Evolutionary conservation across 345 rosid species (phyloP).

Genomic region (Draba incana): DNA sequence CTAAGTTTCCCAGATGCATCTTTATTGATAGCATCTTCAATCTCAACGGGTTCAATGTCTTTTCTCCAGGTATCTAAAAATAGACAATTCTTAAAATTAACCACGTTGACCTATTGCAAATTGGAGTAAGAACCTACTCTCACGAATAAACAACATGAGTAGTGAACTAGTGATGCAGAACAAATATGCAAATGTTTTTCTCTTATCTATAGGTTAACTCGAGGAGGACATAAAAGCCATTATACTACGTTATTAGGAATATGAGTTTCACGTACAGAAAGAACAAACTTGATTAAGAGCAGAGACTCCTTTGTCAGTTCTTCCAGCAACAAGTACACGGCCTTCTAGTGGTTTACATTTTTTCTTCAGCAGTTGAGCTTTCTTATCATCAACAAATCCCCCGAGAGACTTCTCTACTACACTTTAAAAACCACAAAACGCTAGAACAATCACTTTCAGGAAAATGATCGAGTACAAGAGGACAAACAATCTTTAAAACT

Average conservation of each 20-base stretch:
- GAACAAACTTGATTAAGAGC: constrained; percentile 96
- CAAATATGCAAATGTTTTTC: constrained; percentile 3
- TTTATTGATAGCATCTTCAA: constrained; percentile 67
- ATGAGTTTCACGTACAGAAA: constrained; percentile 67
- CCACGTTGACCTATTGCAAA: neutral
- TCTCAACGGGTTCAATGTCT: constrained; percentile 59
- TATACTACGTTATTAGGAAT: constrained; percentile 6
- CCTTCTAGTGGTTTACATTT: constrained; percentile 85
- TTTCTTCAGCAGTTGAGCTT: constrained; percentile 74
- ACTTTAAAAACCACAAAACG: constrained; percentile 48
- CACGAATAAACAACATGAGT: neutral
- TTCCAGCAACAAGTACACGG: constrained; percentile 81
- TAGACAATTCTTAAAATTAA: constrained; percentile 6
- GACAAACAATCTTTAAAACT: neutral
- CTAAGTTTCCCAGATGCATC: constrained; percentile 69
- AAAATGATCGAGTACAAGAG: neutral
- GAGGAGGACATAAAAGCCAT: neutral
- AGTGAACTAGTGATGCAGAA: constrained; percentile 2
- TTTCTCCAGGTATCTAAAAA: constrained; percentile 88
- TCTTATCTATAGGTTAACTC: neutral
- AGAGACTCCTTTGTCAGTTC: constrained; percentile 98
- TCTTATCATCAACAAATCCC: constrained; percentile 81
- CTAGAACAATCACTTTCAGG: constrained; percentile 14
- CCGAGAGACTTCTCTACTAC: constrained; percentile 83
- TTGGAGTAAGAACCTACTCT: constrained; percentile 3